Conservation (phyloP, 2,329 filamentous ascomycete genomes). For the Talaromyces atroroseus region DNA sequence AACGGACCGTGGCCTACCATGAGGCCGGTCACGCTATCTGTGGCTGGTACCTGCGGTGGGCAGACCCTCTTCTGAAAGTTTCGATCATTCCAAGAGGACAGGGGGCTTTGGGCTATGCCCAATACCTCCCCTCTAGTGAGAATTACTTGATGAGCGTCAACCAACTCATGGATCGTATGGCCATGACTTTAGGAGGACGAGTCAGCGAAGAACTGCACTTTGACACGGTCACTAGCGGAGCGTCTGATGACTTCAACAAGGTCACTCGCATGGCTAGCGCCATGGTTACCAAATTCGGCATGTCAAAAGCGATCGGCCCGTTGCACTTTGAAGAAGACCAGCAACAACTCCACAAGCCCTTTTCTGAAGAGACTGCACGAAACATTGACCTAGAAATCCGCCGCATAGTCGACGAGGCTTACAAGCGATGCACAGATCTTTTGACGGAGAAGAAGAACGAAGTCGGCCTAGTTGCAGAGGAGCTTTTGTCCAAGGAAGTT, state of each 20-base stretch:
- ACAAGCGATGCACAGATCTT: slow-evolving; percentile 81
- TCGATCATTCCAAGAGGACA: slow-evolving; percentile 96
- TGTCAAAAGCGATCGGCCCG: slow-evolving; percentile 90
- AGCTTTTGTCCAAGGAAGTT: slow-evolving; percentile 86
- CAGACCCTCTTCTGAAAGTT: slow-evolving; percentile 96
- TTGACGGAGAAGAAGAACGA: slow-evolving; percentile 81
- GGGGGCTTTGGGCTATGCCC: slow-evolving; percentile 89
- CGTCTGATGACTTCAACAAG: slow-evolving; percentile 97
- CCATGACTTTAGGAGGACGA: slow-evolving; percentile 94
- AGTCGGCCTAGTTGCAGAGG: slow-evolving; percentile 84
- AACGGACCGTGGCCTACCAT: slow-evolving; percentile 94
- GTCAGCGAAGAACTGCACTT: slow-evolving; percentile 97
- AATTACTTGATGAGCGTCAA: slow-evolving; percentile 93
- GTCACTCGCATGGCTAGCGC: slow-evolving; percentile 91
- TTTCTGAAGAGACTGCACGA: slow-evolving; percentile 88
- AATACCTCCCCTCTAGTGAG: slow-evolving; percentile 88
- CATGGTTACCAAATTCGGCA: slow-evolving; percentile 99
- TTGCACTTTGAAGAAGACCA: slow-evolving; percentile 82
- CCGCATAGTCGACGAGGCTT: slow-evolving; percentile 85
- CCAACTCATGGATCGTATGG: slow-evolving; percentile 98
- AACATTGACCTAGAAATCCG: slow-evolving; percentile 89
- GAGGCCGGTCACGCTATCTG: slow-evolving; percentile 98
- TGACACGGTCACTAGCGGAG: slow-evolving; percentile 89
- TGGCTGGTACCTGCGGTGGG: slow-evolving; percentile 94
- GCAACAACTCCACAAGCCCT: slow-evolving; percentile 85